Conservation (phyloP, 2,329 filamentous ascomycete species). For the Penicillium sp. region DNA sequence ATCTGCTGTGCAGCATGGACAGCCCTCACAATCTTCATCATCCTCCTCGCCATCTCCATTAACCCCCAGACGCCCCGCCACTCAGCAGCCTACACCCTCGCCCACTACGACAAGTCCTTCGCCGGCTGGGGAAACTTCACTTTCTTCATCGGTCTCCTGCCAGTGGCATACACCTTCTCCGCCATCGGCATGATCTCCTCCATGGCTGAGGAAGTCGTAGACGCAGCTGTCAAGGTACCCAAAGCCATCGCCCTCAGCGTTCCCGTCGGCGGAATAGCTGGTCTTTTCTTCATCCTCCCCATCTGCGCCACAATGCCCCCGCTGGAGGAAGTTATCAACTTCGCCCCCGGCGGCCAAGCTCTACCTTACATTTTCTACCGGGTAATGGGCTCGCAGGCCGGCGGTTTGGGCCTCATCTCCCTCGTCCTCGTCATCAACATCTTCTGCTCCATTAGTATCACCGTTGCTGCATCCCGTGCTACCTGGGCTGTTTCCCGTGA, state of each 20-base stretch:
- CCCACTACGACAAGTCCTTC: conserved; percentile 54
- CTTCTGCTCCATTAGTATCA: conserved; percentile 54
- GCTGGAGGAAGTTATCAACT: conserved; percentile 42
- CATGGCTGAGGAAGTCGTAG: conserved; percentile 58
- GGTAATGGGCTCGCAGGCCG: conserved; percentile 50
- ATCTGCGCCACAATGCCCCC: conserved; percentile 39
- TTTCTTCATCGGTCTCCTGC: conserved; percentile 61
- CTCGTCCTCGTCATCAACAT: conserved; percentile 50
- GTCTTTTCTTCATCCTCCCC: conserved; percentile 55
- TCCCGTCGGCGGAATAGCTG: conserved; percentile 52
- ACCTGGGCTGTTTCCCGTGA: conserved; percentile 49
- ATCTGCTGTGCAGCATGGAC: conserved; percentile 57
- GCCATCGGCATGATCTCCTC: conserved; percentile 61
- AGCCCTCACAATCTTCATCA: conserved; percentile 53
- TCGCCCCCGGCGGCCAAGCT: conserved; percentile 47
- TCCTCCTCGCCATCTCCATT: conserved; percentile 55
- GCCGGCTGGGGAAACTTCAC: conserved; percentile 59
- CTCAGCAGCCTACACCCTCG: conserved; percentile 50
- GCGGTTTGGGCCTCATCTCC: conserved; percentile 48
- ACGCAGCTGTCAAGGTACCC: conserved; percentile 52
- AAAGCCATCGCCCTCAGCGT: conserved; percentile 52
- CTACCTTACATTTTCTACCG: conserved; percentile 50
- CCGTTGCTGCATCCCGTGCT: conserved; percentile 48
- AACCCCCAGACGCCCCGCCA: conserved; percentile 55
- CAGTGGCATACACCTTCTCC: conserved; percentile 56